Base-by-base conservation (phyloP, 805 yeast genomes). In the Wickerhamomyces alni region DNA sequence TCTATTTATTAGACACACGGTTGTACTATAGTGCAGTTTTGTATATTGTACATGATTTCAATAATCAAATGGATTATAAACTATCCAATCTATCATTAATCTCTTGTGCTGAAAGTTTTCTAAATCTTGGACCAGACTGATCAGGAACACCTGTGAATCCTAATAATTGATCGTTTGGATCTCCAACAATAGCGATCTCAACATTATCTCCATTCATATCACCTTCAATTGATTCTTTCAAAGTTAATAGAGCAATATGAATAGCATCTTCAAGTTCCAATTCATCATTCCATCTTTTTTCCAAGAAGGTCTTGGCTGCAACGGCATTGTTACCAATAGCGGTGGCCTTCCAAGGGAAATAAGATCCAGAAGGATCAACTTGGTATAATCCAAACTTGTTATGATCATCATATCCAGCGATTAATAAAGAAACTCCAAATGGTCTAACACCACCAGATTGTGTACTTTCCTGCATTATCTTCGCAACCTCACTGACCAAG, bases 271-370 rank as follows among this genome's bases (percentile, higher is more conserved):
- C 99, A 47, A 93, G 72, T 67, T 93, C 99, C 59, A 93, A 71
- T 63, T 93, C 96, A 49, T 88, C 95, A 59, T 89, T 91, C 97
- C 98, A 93, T 66, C 99, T 81, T 67, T 93, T 93, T 63, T 93
- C 99, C 58, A 93, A 67, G 55, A 93, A 93, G 2, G 98, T 91
- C 70, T 94, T 93, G 27, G 98, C 99, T n/a, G 95, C 87, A 33
- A 80, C 79, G 4, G 96, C 81, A 19, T 96, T 95, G 59, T 88
- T 89, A 48, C 99, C 99, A 54, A 93, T 93, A 18, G 99, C 98
- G 4, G 99, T 91, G 29, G 99, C 99, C 65, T 91, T 93, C 99
- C 99, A 93, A 9, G 99, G 98, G 74, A 87, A 93, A 62, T 83
- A 93, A 30, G 96, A 80, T 9, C 99, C 99, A 4, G 95, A 84